phyloP scores from a whole-genome alignment of 2,329 filamentous ascomycete species.

The Aspergillus sp. region DNA sequence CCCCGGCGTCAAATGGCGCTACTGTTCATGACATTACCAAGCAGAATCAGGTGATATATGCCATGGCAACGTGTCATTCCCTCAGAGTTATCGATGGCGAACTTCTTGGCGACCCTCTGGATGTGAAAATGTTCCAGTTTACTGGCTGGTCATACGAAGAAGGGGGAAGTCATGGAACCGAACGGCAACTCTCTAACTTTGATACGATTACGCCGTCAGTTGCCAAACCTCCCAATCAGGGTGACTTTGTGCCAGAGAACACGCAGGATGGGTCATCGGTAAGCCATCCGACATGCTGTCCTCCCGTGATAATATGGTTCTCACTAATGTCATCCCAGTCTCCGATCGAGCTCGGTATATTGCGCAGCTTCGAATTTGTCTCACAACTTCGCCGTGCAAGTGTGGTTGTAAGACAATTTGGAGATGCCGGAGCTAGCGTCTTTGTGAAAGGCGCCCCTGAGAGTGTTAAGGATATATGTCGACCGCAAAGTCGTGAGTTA shows the following conservation, averaged over 20 bases:
- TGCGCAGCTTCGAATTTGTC: slow-evolving; percentile 92
- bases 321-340: slow-evolving; percentile 15
- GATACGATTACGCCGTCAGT: slow-evolving; percentile 76
- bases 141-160: slow-evolving; percentile 92
- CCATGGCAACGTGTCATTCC: slow-evolving; percentile 97
- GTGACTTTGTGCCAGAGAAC: slow-evolving; percentile 51
- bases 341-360: slow-evolving; percentile 79
- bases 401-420: slow-evolving; percentile 86
- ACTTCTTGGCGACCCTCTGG: slow-evolving; percentile 87
- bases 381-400: slow-evolving; percentile 89
- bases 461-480: slow-evolving; percentile 92
- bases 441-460: slow-evolving; percentile 97
- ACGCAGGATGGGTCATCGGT: slow-evolving; percentile 21
- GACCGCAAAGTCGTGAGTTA: slow-evolving; percentile 70
- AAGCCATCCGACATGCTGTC: slow-evolving; percentile 1
- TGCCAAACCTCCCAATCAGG: slow-evolving; percentile 70
- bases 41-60: slow-evolving; percentile 75
- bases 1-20: slow-evolving; percentile 53
- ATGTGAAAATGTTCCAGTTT: slow-evolving; percentile 98
- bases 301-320: background rate
- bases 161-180: slow-evolving; percentile 64
- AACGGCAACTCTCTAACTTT: slow-evolving; percentile 69
- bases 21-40: slow-evolving; percentile 59
- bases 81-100: slow-evolving; percentile 83
- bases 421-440: slow-evolving; percentile 77